Conservation (phyloP, 495 filamentous ascomycete genomes). For the Lentithecium fluviatile region DNA sequence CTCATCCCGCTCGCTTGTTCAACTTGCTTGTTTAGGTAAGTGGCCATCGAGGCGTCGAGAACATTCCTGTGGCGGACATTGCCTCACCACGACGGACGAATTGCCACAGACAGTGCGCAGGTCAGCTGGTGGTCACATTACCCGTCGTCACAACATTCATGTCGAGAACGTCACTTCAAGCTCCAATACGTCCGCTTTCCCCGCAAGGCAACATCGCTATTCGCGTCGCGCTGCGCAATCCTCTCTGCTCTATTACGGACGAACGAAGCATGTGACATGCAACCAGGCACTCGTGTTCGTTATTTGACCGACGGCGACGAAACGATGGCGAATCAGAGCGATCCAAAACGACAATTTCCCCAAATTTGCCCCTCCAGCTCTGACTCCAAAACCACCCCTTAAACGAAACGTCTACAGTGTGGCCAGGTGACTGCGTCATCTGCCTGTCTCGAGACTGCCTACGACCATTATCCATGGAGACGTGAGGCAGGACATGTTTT, state of each 20-base stretch:
- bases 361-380: conserved; percentile 25
- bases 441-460: neutral
- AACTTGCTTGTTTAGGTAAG: neutral
- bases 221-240: neutral
- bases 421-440: conserved; percentile 15
- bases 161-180: conserved; percentile 7
- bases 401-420: conserved; percentile 14
- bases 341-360: neutral
- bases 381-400: conserved; percentile 7
- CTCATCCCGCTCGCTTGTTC: conserved; percentile 10
- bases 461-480: conserved; percentile 13
- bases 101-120: conserved; percentile 1
- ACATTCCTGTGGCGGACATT: conserved; percentile 8
- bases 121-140: neutral
- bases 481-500: neutral
- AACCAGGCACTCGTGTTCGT: conserved; percentile 2
- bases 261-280: conserved; percentile 20
- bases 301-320: conserved; percentile 19
- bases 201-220: neutral
- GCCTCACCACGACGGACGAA: conserved; percentile 21
- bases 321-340: conserved; percentile 14
- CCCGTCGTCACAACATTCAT: neutral
- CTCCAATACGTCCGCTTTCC: neutral
- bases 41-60: neutral
- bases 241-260: neutral